Evolutionary conservation across 345 rosid species (phyloP).

Genomic region (Erodium maritimum): DNA sequence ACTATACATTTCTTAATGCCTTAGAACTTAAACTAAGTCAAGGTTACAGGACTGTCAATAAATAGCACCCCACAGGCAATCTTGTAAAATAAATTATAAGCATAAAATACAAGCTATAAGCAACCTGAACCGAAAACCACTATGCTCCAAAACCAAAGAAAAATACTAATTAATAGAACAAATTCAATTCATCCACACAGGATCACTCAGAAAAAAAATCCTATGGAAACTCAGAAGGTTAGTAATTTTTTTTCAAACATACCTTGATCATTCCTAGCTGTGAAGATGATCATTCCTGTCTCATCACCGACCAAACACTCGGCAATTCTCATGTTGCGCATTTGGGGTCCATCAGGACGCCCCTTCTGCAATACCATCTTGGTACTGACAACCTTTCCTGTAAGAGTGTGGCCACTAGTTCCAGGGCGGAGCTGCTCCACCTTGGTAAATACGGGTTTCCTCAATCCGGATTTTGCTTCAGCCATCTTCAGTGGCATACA

Average conservation of each 20-base stretch:
- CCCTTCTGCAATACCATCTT: slow-evolving; percentile 64
- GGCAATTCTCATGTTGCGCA: slow-evolving; percentile 65
- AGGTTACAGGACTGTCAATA: too few relatives aligned
- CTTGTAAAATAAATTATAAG: background rate
- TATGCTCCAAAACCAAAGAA: too few relatives aligned
- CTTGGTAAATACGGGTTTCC: background rate
- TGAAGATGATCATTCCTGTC: slow-evolving; percentile 73
- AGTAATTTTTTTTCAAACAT: background rate
- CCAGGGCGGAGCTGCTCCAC: background rate
- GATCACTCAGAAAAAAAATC: too few relatives aligned
- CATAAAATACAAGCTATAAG: background rate
- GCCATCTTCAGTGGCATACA: slow-evolving; percentile 37
- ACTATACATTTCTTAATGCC: too few relatives aligned
- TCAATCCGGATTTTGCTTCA: slow-evolving; percentile 14
- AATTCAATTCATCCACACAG: too few relatives aligned
- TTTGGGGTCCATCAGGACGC: slow-evolving; percentile 53
- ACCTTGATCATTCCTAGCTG: slow-evolving; percentile 96
- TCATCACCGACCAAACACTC: slow-evolving; percentile 93
- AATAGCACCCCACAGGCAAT: too few relatives aligned
- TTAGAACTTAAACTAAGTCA: too few relatives aligned
- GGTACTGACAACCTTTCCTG: background rate
- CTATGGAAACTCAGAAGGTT: too few relatives aligned
- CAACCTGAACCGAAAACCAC: background rate
- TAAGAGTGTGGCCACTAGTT: background rate
- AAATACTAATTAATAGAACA: background rate